Evolutionary conservation across 192 early-diverging fungal species (phyloP), one percentile per base, ranked within the genome.

Genomic region (Polychytrium aggregatum): DNA sequence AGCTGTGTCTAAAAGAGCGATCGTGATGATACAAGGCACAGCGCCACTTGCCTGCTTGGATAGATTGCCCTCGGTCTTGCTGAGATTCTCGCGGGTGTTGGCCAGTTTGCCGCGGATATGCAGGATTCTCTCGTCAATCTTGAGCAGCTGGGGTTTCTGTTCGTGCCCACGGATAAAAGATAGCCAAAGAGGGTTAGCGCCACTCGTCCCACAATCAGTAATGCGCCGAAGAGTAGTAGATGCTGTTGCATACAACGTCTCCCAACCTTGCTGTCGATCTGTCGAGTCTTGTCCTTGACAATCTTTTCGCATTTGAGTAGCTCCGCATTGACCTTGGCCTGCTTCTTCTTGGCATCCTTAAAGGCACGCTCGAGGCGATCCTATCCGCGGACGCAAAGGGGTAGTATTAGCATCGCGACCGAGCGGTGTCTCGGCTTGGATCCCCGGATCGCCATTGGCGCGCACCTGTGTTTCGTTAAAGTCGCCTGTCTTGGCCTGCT

Each of bases 251-350:
- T n/a, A n/a, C n/a, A n/a, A n/a, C n/a, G n/a, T 35, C 11, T 11
- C 28, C 44, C 4, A 27, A 65, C 63, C 44, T 78, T 63, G 2
- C 82, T 72, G 40, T 86, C 82, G 18, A 91, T 66, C 33, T 83
- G 83, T 35, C 79, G 81, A 48, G 81, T 82, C 1, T 76, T 67
- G 11, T 82, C 79, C 47, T 78, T 77, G 28, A 92, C 77, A 14
- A 78, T 69, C 41, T 82, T 74, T 58, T 97, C 91, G 44, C 68
- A 59, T 38, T 81, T 71, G 53, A 78, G 63, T 11, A 81, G 63
- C 3, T 88, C 79, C 57, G 83, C 79, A 63, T 81, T 83, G 5
- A 76, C 64, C 31, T 73, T 57, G 13, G 88, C 90, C 35, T 85
- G 80, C 31, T 82, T 77, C 47, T 83, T 80, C 60, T 81, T 79